Conservation (phyloP, 1,284 basidiomycete genomes). For the Austroboletus niveus region DNA sequence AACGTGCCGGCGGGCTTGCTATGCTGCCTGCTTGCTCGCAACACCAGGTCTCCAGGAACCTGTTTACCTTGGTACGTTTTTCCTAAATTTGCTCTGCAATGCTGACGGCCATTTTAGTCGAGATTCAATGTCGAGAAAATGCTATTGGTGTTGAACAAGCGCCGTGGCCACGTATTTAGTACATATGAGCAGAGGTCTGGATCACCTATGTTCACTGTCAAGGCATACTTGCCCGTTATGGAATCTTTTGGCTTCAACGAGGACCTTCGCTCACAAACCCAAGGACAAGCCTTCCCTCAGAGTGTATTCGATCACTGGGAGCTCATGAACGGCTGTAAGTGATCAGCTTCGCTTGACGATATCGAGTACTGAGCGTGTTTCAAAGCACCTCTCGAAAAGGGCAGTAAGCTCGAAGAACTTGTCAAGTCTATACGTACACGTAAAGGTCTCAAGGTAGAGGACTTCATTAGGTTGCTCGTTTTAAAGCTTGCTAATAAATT, state of each 20-base stretch:
- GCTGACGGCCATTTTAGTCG: slow-evolving; percentile 51
- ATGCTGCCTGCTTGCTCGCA: slow-evolving; percentile 93
- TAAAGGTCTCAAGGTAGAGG: slow-evolving; percentile 86
- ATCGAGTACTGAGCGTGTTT: slow-evolving; percentile 9
- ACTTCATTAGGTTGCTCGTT: background rate
- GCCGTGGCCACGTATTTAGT: slow-evolving; percentile 97
- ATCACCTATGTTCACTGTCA: slow-evolving; percentile 99
- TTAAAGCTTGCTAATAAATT: slow-evolving; percentile 8
- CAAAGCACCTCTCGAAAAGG: slow-evolving; percentile 73
- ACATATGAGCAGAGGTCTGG: slow-evolving; percentile 91
- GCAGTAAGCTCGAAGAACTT: slow-evolving; percentile 87
- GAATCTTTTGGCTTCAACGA: slow-evolving; percentile 99
- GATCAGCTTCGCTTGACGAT: slow-evolving; percentile 10
- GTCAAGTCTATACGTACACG: slow-evolving; percentile 82
- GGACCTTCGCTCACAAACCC: slow-evolving; percentile 89
- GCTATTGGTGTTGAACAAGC: slow-evolving; percentile 97
- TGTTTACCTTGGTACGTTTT: slow-evolving; percentile 77
- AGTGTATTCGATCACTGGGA: slow-evolving; percentile 94
- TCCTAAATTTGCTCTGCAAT: background rate
- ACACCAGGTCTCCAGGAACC: slow-evolving; percentile 95
- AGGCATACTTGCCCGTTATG: slow-evolving; percentile 95
- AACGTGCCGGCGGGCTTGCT: slow-evolving; percentile 93
- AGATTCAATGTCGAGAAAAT: slow-evolving; percentile 98
- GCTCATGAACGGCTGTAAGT: slow-evolving; percentile 76
- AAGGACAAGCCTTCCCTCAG: slow-evolving; percentile 99